Percentiles rank a stretch among this genome's conserved stretches.
Evolutionary conservation across 176 grass and related monocot species (phyloP).

Genomic region (Ensete glaucum): DNA sequence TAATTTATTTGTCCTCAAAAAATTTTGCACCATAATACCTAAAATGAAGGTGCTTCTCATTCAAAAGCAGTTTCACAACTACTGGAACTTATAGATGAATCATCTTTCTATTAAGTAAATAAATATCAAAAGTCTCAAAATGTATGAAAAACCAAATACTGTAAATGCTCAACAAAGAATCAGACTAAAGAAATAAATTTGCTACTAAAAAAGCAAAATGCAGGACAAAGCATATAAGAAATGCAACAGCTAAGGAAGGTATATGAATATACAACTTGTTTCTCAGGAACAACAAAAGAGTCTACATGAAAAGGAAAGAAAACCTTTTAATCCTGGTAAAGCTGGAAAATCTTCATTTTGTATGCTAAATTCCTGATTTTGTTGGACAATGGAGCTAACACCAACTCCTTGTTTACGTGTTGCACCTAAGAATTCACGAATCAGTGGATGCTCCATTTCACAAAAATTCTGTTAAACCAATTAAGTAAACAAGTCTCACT

Average conservation of each 20-base stretch:
- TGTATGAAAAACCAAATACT: background rate
- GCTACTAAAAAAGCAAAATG: background rate
- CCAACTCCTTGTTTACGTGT: conserved; percentile 77
- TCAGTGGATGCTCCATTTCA: conserved; percentile 2
- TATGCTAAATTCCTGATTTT: conserved; percentile 33
- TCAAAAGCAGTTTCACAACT: too few relatives aligned
- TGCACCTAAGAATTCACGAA: conserved; percentile 53
- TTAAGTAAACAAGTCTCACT: background rate
- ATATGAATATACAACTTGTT: background rate
- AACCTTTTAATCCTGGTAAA: conserved; percentile 30
- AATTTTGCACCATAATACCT: too few relatives aligned
- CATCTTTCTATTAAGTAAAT: too few relatives aligned
- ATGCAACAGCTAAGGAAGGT: background rate
- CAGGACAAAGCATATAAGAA: background rate
- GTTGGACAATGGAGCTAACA: conserved; percentile 30
- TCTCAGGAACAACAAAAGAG: background rate
- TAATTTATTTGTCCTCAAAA: too few relatives aligned
- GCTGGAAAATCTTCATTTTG: conserved; percentile 31
- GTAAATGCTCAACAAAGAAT: background rate
- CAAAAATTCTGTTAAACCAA: background rate
- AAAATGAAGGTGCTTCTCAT: too few relatives aligned
- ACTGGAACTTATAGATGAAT: too few relatives aligned
- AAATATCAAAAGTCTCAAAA: too few relatives aligned
- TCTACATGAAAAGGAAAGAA: conserved; percentile 7
- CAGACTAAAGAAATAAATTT: background rate